These are phyloP conservation scores for Solanum sejunctum DNA, from an alignment of 257 asterid genomes.

Conservation along the genomic window DNA sequence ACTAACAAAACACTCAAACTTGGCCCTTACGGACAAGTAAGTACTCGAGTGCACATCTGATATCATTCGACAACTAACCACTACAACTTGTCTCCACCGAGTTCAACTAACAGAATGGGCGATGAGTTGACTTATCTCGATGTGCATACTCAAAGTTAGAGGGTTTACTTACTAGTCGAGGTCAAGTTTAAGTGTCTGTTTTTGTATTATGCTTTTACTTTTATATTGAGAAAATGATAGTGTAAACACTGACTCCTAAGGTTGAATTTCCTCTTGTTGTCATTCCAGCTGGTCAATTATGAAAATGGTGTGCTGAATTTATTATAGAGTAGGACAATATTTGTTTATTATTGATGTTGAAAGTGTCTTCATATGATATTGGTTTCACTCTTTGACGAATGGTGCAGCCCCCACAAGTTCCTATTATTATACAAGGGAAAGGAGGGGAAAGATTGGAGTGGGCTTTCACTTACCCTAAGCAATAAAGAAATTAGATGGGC, in stretches of 20 bases:
- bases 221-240: background rate
- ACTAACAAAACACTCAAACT: background rate
- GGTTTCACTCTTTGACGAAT: background rate
- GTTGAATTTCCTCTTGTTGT: background rate
- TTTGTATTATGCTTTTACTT: background rate
- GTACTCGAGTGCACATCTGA: background rate
- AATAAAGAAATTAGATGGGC: constrained; percentile 1
- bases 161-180: background rate
- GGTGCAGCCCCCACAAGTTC: background rate
- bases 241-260: background rate
- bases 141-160: background rate
- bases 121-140: background rate
- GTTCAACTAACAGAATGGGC: too few species aligned
- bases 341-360: background rate
- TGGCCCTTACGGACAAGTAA: background rate
- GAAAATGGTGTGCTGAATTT: background rate
- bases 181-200: background rate
- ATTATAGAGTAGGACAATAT: background rate
- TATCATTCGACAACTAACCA: background rate
- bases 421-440: background rate
- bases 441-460: background rate
- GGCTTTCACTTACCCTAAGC: background rate
- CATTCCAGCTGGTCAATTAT: background rate
- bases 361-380: background rate
- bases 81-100: background rate